A percentile compares a stretch with the other conserved stretches of the same genome.
Conservation (phyloP, 345 rosid genomes). For the Toxicodendron radicans region DNA sequence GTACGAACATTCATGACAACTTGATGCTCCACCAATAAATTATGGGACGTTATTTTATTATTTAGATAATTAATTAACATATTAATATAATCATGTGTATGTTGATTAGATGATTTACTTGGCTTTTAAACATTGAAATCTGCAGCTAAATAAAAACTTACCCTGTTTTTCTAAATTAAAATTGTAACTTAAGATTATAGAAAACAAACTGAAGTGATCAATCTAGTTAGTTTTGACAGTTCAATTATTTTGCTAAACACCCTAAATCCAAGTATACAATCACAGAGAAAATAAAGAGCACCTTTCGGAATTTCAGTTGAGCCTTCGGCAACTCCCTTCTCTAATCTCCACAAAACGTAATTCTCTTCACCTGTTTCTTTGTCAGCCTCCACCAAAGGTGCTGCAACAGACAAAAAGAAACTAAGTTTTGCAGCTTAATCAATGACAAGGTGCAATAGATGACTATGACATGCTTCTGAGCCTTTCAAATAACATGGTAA, state of each 20-base stretch:
- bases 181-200: background rate
- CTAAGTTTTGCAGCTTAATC: slow-evolving; percentile 3
- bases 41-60: background rate
- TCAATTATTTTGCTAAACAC: background rate
- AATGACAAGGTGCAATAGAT: slow-evolving; percentile 6
- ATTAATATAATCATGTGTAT: background rate
- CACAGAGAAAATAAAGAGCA: slow-evolving; percentile 20
- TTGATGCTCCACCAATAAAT: background rate
- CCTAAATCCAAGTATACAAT: background rate
- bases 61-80: no score
- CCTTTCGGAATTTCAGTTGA: slow-evolving; percentile 88
- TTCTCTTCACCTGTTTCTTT: slow-evolving; percentile 76
- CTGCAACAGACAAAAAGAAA: slow-evolving; percentile 39
- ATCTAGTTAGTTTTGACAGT: background rate
- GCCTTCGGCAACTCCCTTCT: slow-evolving; percentile 90
- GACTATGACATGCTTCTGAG: background rate
- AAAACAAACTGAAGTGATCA: background rate
- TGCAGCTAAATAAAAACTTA: background rate
- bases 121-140: background rate
- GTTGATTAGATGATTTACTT: background rate
- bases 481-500: background rate
- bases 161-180: background rate
- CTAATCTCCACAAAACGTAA: slow-evolving; percentile 69
- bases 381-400: slow-evolving; percentile 80
- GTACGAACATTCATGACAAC: background rate